Evolutionary conservation across 2,329 filamentous ascomycete genomes (phyloP).

Genomic region (Aspergillus carbonarius): DNA sequence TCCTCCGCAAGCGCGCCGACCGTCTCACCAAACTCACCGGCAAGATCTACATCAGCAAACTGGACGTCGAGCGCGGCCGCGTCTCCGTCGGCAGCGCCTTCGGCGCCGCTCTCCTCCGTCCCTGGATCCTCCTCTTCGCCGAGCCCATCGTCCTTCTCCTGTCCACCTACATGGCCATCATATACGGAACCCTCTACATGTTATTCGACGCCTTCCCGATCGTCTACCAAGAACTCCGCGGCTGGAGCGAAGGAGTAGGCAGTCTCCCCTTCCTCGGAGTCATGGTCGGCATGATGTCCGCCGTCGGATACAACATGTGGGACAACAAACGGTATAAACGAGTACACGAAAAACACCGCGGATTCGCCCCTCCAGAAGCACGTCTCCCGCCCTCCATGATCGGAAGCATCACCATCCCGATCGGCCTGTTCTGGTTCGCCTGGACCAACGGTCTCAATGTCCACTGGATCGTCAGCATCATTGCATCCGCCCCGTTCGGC

Average conservation of each 20-base stretch:
- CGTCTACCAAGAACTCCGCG: not conserved
- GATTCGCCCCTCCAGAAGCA: conserved; percentile 28
- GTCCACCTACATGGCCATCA: conserved; percentile 26
- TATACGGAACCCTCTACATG: conserved; percentile 8
- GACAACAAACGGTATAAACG: conserved; percentile 29
- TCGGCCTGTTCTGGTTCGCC: conserved; percentile 35
- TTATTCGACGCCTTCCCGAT: conserved; percentile 8
- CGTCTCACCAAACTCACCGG: conserved; percentile 26
- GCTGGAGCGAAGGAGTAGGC: conserved; percentile 2
- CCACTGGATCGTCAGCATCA: conserved; percentile 34
- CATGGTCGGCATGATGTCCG: conserved; percentile 32
- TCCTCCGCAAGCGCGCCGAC: conserved; percentile 29
- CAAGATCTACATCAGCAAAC: conserved; percentile 25
- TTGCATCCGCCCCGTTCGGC: conserved; percentile 32
- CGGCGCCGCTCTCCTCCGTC: conserved; percentile 26
- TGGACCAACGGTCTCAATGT: conserved; percentile 39
- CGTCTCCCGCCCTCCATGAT: conserved; percentile 29
- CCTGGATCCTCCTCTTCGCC: conserved; percentile 31
- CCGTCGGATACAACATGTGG: conserved; percentile 23
- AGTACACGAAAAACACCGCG: conserved; percentile 17
- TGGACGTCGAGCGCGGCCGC: conserved; percentile 27
- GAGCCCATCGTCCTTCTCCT: conserved; percentile 34
- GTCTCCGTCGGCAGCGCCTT: conserved; percentile 22
- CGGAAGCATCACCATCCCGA: conserved; percentile 25
- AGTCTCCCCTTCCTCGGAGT: conserved; percentile 26